Base-by-base conservation (phyloP, 495 filamentous ascomycete species). In the Thozetella sp. region DNA sequence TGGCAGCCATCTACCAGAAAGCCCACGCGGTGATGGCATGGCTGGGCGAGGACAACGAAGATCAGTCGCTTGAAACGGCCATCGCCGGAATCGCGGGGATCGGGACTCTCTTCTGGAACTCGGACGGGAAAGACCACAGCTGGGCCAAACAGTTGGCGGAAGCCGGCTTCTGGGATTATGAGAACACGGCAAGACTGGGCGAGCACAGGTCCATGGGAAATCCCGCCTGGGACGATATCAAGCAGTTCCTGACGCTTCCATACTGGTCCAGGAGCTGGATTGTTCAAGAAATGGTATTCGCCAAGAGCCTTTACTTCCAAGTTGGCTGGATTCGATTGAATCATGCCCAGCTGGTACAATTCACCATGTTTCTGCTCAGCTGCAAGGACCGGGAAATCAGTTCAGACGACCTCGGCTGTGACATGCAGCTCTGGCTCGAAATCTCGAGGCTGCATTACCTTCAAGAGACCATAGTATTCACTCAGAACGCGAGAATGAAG, bases 1-100 rank as follows among this genome's bases (percentile, higher is more conserved):
- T 62, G 59, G 54, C 54, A 2, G 30, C 6, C 6, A 37, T 37
- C 30, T 37, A 37, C 30, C 30, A 37, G 30, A 37, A 37, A 37
- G 30, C 30, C 17, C 17, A 37, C 30, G 30, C 6, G 30, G 30
- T 37, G 9, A 37, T 6, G 17, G 30, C 30, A 37, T 37, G 30
- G 30, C 30, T 37, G 17, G 30, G 30, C 30, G 30, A 37, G 30
- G 30, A 37, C 30, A 37, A 37, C 30, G 30, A 37, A 17, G 9
- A 37, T 17, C 6, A 37, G 30, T 17, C 30, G 17, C 30, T 37
- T 17, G 30, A 37, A 37, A 37, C 30, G 30, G 30, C 30, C 9
- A 17, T 37, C 30, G 17, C 17, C 9, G 30, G 9, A 17, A 37
- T 37, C 30, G 17, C 30, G 17, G 6, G 17, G 6, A 37, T 37